A percentile compares a stretch with the other conserved stretches of the same genome.
phyloP scores from a whole-genome alignment of 768 basidiomycete species.

The Hygrocybe coccinea region DNA sequence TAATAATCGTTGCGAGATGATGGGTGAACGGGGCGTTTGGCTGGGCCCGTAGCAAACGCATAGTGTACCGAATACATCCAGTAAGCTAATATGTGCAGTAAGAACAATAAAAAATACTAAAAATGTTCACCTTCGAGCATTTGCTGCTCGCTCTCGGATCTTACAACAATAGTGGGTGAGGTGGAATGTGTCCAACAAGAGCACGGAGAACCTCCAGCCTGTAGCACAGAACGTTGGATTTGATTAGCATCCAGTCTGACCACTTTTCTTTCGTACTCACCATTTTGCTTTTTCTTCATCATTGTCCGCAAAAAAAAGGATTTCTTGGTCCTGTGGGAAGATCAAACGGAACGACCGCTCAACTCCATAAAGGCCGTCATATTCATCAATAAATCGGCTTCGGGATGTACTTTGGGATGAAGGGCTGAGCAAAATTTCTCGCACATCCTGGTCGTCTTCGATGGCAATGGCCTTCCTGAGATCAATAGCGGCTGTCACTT shows the following conservation, averaged over 20 bases:
- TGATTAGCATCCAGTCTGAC: not conserved
- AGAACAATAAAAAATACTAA: too few species aligned
- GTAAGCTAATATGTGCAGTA: too few species aligned
- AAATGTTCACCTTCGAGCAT: too few species aligned
- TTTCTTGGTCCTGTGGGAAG: conserved; percentile 74
- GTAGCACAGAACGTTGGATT: conserved; percentile 7
- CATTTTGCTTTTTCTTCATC: conserved; percentile 84
- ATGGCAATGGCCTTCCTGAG: conserved; percentile 76
- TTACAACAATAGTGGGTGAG: too few species aligned
- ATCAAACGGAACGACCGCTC: conserved; percentile 81
- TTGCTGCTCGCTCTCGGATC: too few species aligned
- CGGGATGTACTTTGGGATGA: conserved; percentile 34
- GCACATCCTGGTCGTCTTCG: conserved; percentile 67
- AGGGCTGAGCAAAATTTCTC: conserved; percentile 43
- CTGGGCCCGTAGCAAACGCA: too few species aligned
- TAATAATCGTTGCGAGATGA: too few species aligned
- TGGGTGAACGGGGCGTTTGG: too few species aligned
- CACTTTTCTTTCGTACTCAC: conserved; percentile 39
- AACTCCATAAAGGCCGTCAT: conserved; percentile 61
- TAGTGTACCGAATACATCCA: too few species aligned
- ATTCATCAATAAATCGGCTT: conserved; percentile 43
- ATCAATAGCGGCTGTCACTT: conserved; percentile 84
- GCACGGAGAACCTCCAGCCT: conserved; percentile 86
- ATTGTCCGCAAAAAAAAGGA: conserved; percentile 87
- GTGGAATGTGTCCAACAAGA: conserved; percentile 83